Evolutionary conservation across 176 grass and related monocot species (phyloP), one percentile per base, ranked within the genome.

Genomic region (Zoysia japonica): DNA sequence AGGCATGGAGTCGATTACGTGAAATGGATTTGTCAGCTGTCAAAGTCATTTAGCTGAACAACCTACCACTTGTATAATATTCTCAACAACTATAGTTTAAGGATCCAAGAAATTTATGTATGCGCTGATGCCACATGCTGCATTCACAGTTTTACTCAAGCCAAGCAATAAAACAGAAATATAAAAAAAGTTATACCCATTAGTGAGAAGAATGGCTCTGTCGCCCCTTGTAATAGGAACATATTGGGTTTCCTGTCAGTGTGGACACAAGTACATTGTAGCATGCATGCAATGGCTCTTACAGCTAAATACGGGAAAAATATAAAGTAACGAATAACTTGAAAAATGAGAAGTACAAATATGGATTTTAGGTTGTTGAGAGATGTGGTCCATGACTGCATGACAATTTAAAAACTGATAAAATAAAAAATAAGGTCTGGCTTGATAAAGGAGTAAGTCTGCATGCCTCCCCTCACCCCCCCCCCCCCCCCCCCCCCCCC

Each of bases 171-270:
- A 53, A 44, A 77, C 3, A 62, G 56, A 53, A 53, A 43, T 67
- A 42, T 41, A 67, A 20, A 78, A 39, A 78, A 39, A 10, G 37
- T 13, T 52, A 3, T 78, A 99, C 96, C 96, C 96, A 37, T 99
- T 99, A 83, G 83, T 90, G 77, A 95, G 86, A 57, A 99, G 90
- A 89, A 99, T 85, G 76, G 87, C 88, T 65, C 78, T 95, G 80
- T 89, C 89, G 67, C 96, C 96, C 80, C 96, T 93, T 84, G 90
- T 91, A 73, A 99, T 91, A 82, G 92, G 92, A 90, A 99, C 81
- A 82, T 95, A 95, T 73, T 83, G 88, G 61, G 86, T 99, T 91
- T 99, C 96, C 96, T 99, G 90, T 68, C 76, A 76, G 40, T 44
- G 54, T 81, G 78, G 28, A 8, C 66, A 80, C 50, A 55, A 69